Percentiles rank a stretch among this genome's conserved stretches.
These are phyloP conservation scores for Phyllosticta citribraziliensis DNA, from an alignment of 2,329 filamentous ascomycete genomes.

Conservation along the genomic window DNA sequence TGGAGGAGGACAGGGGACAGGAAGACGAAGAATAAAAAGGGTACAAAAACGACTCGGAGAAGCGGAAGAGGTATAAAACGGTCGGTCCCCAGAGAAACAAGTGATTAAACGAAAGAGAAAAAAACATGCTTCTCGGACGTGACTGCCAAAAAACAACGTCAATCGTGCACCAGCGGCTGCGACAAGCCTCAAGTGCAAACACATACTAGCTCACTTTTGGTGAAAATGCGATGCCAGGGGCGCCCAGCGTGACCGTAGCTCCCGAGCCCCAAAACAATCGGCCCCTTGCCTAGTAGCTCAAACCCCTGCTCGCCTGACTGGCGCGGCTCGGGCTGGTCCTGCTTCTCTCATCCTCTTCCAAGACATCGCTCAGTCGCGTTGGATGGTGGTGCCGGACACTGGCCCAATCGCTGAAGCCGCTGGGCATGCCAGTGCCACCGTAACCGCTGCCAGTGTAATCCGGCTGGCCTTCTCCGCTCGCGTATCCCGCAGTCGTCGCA, in stretches of 20 bases:
- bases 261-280: neutral
- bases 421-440: slow-evolving; percentile 11
- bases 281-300: slow-evolving; percentile 1
- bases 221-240: neutral
- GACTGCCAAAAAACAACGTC: neutral
- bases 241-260: neutral
- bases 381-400: slow-evolving; percentile 28
- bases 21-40: neutral
- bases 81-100: neutral
- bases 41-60: neutral
- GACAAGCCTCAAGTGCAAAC: neutral
- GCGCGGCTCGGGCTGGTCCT: slow-evolving; percentile 27
- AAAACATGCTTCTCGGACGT: neutral
- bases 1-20: neutral
- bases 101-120: neutral
- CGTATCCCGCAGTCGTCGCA: neutral
- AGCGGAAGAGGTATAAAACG: neutral
- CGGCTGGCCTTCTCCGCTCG: slow-evolving; percentile 11
- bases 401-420: slow-evolving; percentile 20
- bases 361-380: slow-evolving; percentile 28
- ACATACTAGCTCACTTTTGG: neutral
- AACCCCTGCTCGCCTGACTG: slow-evolving; percentile 21
- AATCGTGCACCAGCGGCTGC: neutral
- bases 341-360: slow-evolving; percentile 29
- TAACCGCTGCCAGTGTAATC: slow-evolving; percentile 30